Percentiles rank a stretch among this genome's conserved stretches.
Evolutionary conservation across 345 rosid species (phyloP).

Genomic region (Hibiscus syriacus): DNA sequence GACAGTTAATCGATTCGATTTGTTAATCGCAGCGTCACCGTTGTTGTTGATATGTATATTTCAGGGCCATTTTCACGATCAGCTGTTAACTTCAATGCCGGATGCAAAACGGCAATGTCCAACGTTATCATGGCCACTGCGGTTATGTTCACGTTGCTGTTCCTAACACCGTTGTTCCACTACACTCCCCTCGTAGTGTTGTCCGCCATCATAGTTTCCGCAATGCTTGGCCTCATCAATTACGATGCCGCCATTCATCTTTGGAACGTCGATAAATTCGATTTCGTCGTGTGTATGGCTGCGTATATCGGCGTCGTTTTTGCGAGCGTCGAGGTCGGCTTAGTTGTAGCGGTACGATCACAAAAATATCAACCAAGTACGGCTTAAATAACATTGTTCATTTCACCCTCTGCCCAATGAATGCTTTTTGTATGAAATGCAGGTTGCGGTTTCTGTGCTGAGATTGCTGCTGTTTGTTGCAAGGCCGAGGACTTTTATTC

Average conservation of each 20-base stretch:
- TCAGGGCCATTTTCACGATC: constrained; percentile 87
- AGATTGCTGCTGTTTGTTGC: constrained; percentile 72
- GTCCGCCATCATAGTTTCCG: constrained; percentile 68
- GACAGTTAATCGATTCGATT: not conserved
- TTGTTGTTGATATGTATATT: not conserved
- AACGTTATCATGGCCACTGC: constrained; percentile 82
- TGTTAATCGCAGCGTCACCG: not conserved
- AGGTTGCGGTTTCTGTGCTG: constrained; percentile 59
- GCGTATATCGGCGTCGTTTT: constrained; percentile 85
- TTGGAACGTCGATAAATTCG: constrained; percentile 75
- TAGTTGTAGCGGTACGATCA: constrained; percentile 65
- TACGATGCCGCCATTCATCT: constrained; percentile 72
- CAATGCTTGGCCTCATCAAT: constrained; percentile 85
- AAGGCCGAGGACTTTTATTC: constrained; percentile 60
- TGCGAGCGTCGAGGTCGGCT: constrained; percentile 61
- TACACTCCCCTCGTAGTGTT: constrained; percentile 83
- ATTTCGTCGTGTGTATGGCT: constrained; percentile 60
- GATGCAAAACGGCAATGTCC: constrained; percentile 83
- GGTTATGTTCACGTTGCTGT: constrained; percentile 55
- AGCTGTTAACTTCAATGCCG: constrained; percentile 89
- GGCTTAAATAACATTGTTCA: no score
- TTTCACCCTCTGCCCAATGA: no score
- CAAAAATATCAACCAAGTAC: no score
- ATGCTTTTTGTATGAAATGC: no score
- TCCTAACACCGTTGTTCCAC: constrained; percentile 67